A percentile compares a stretch with the other conserved stretches of the same genome.
Conservation (phyloP, 192 early-diverging fungal species). For the Coemansia pectinata region DNA sequence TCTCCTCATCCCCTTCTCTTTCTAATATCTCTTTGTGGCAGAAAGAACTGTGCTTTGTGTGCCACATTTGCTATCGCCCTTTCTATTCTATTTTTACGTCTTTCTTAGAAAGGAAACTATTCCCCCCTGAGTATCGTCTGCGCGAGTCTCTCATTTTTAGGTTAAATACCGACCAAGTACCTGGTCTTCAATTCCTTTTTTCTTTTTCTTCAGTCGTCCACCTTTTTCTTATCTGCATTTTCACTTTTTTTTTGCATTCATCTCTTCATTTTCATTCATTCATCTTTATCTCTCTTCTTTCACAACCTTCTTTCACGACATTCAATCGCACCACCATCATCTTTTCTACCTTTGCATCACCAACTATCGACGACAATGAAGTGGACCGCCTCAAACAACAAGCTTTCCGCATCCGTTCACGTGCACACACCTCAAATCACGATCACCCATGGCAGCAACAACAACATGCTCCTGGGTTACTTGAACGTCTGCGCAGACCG, state of each 20-base stretch:
- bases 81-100: conserved; percentile 9
- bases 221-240: background rate
- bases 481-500: conserved; percentile 8
- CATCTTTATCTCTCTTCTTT: conserved; percentile 1
- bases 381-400: conserved; percentile 17
- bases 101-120: background rate
- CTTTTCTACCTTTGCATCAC: background rate
- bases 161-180: background rate
- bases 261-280: background rate
- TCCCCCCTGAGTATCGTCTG: background rate
- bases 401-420: conserved; percentile 21
- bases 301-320: background rate
- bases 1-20: background rate
- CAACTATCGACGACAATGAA: conserved; percentile 8
- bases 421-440: conserved; percentile 38
- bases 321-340: background rate
- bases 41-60: background rate
- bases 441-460: conserved; percentile 33
- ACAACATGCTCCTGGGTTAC: conserved; percentile 39
- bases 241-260: background rate
- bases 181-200: background rate
- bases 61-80: background rate
- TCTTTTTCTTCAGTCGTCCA: background rate
- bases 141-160: background rate
- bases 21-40: conserved; percentile 4